phyloP scores from a whole-genome alignment of 768 basidiomycete species.

The Suillus subaureus region DNA sequence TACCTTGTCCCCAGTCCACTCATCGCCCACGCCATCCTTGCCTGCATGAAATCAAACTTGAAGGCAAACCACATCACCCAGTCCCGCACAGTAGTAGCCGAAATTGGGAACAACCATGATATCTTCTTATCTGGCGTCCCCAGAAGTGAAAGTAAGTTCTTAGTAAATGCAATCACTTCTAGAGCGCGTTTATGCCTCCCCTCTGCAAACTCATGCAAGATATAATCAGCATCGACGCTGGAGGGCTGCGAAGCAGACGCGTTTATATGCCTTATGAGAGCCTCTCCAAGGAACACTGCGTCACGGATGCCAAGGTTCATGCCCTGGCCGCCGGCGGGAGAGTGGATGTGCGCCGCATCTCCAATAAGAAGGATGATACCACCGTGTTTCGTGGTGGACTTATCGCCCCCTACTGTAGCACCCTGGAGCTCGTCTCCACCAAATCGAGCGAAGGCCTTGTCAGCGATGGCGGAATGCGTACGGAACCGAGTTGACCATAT shows the following conservation, averaged over 20 bases:
- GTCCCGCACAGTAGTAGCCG: conserved; percentile 6
- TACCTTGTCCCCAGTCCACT: conserved; percentile 11
- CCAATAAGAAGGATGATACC: conserved; percentile 36
- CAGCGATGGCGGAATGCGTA: conserved; percentile 47
- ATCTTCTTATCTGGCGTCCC: conserved; percentile 8
- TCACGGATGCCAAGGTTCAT: conserved; percentile 58
- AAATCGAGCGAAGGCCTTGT: conserved; percentile 37
- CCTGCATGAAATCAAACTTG: conserved; percentile 4
- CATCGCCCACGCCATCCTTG: conserved; percentile 4
- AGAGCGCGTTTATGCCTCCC: conserved; percentile 38
- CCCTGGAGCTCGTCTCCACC: conserved; percentile 9
- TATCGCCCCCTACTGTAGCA: background rate
- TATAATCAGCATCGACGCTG: conserved; percentile 23
- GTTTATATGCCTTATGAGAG: conserved; percentile 35
- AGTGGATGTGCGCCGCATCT: conserved; percentile 54
- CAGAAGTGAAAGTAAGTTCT: conserved; percentile 28
- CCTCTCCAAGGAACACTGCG: conserved; percentile 43
- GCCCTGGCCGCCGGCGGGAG: conserved; percentile 54
- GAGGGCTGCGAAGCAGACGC: conserved; percentile 10
- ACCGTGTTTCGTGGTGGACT: conserved; percentile 12
- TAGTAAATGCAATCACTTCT: conserved; percentile 40
- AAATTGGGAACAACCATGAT: conserved; percentile 8
- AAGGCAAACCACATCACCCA: conserved; percentile 8
- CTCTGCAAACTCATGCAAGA: conserved; percentile 25
- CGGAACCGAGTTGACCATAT: conserved; percentile 52